phyloP scores from a whole-genome alignment of 345 rosid species.

The Hibiscus trionum region DNA sequence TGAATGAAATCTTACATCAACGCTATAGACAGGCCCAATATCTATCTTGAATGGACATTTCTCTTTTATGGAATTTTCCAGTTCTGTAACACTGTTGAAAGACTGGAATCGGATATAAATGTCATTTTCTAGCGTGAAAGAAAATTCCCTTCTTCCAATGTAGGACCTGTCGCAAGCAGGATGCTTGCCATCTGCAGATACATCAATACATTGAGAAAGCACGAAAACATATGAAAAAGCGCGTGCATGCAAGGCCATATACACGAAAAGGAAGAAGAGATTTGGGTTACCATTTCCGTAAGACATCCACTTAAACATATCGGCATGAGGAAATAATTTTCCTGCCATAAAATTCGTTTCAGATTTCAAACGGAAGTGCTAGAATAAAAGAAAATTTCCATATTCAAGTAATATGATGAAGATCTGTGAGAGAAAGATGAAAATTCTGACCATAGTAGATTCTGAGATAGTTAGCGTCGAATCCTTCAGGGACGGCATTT shows the following conservation, averaged over 20 bases:
- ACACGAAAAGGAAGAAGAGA: background rate
- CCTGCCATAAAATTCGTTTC: slow-evolving; percentile 39
- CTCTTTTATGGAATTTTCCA: slow-evolving; percentile 57
- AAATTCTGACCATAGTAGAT: slow-evolving; percentile 55
- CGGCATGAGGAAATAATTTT: slow-evolving; percentile 69
- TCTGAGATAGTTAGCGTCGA: slow-evolving; percentile 51
- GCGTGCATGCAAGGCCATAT: background rate
- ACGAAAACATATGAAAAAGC: background rate
- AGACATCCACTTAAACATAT: slow-evolving; percentile 78
- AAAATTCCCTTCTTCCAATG: slow-evolving; percentile 73
- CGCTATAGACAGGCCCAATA: slow-evolving; percentile 78
- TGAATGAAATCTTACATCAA: slow-evolving; percentile 46
- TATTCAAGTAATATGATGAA: background rate
- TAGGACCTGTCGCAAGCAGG: slow-evolving; percentile 76
- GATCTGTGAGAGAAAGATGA: background rate
- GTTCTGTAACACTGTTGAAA: slow-evolving; percentile 44
- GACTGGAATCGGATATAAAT: slow-evolving; percentile 69
- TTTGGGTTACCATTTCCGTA: slow-evolving; percentile 76
- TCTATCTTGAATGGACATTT: slow-evolving; percentile 79
- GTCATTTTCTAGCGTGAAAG: slow-evolving; percentile 76
- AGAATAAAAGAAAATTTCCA: background rate
- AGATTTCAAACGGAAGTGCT: background rate
- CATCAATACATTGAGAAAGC: background rate
- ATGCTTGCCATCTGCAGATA: slow-evolving; percentile 74
- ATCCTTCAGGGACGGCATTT: slow-evolving; percentile 32